Evolutionary conservation across 352 stramenopile species (phyloP), one percentile per base, ranked within the genome.

Genomic region (Peronospora tabacina): DNA sequence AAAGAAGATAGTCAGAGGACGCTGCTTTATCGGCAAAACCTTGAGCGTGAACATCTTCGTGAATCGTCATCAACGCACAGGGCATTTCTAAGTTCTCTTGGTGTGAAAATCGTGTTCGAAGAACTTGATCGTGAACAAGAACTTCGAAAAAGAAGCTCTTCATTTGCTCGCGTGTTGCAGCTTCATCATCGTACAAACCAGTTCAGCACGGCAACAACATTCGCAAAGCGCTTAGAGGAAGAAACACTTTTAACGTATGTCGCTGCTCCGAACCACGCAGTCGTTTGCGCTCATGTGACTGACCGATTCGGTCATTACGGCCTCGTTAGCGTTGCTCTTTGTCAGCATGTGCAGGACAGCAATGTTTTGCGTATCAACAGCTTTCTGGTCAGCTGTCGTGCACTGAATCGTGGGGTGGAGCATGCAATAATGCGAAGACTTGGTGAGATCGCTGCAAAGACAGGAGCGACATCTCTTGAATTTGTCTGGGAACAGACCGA

Each of bases 281-380:
- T 69, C 11, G 36, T 87, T 32, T 76, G 69, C 34, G 72, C 72
- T 8, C 63, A 75, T 7, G 78, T 87, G 51, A 87, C 78, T 0
- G 78, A 90, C 36, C 72, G 75, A 11, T 87, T 84, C 33, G 78
- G 78, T 13, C 78, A 90, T 47, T 90, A 90, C 16, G 78, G 78
- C 2, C 64, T 90, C 1, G 78, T 90, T 11, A 75, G 68, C 33
- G 56, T 68, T 16, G 53, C 61, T 39, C 51, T 80, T 12, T 82
- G 63, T 44, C 73, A 52, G 9, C 19, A 55, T 29, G 20, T 50
- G 2, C 32, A 11, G 1, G 7, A 46, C 26, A 33, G 8, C 33
- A 17, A 57, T n/a, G 36, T 40, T 9, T 50, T 80, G 20, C 49
- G 38, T 24, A 61, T 86, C 0, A 63, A 83, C 39, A 82, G 73